These are phyloP conservation scores for Kodamaea nitidulidarum DNA, from an alignment of 805 yeast species.

Conservation along the genomic window DNA sequence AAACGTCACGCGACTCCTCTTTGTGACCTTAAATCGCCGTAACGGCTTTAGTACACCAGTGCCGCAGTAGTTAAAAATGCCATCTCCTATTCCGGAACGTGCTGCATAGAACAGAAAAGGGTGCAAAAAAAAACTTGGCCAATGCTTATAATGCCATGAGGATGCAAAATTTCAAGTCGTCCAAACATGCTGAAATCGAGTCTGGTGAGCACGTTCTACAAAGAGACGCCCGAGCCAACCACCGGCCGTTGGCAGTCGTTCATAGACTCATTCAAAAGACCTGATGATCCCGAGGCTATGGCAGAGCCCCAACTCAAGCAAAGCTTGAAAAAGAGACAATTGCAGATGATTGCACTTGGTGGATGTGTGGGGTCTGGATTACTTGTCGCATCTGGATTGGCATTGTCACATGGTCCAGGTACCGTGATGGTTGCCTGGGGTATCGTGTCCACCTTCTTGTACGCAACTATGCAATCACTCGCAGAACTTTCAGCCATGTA, in stretches of 20 bases:
- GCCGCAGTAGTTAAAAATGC: conserved; percentile 3
- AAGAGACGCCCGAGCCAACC: conserved; percentile 3
- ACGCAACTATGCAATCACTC: conserved; percentile 42
- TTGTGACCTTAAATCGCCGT: not conserved
- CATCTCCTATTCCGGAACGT: not conserved
- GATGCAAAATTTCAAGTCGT: not conserved
- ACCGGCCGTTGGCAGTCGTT: conserved; percentile 21
- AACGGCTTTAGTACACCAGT: conserved; percentile 3
- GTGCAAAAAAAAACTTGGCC: not conserved
- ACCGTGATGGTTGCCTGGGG: conserved; percentile 37
- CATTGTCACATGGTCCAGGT: conserved; percentile 33
- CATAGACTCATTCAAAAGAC: conserved; percentile 27
- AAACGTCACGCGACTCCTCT: not conserved
- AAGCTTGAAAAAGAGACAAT: conserved; percentile 27
- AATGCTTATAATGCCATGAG: not conserved
- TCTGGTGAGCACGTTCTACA: conserved; percentile 3
- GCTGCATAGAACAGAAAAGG: not conserved
- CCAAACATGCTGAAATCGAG: conserved; percentile 6
- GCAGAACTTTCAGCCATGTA: conserved; percentile 37
- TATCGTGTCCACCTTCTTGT: conserved; percentile 35
- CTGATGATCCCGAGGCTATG: conserved; percentile 14
- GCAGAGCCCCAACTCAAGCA: conserved; percentile 16
- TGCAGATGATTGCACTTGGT: conserved; percentile 39
- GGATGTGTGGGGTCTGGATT: conserved; percentile 43
- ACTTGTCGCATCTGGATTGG: conserved; percentile 37